Base-by-base conservation (phyloP, 2,329 filamentous ascomycete genomes). In the Talaromyces sp. region DNA sequence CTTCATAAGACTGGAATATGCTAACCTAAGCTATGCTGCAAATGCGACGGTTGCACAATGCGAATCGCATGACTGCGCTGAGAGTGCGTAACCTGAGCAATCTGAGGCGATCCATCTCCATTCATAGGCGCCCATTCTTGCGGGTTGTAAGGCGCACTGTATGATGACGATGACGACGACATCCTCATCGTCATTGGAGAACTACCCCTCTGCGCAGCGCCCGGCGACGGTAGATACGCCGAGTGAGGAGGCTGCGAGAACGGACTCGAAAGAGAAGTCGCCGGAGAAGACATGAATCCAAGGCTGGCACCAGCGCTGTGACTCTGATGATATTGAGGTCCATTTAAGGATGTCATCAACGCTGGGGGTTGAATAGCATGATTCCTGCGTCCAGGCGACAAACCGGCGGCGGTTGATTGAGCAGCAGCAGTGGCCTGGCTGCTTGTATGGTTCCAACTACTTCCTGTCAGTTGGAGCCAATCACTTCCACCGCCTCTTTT, bases 61-160 rank as follows among this genome's bases (percentile, higher is more conserved):
- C 70, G 71, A 66, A 71, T 66, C 64, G 71, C 69, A 64, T 66
- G 70, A 55, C 67, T 71, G 39, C 67, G 61, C 56, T 71, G 73
- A 12, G 68, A 58, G 70, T 73, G 73, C 37, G 68, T 58, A 46
- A 69, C 62, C 58, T 73, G 70, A 35, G 69, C 69, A 44, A 65
- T 58, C 39, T 67, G 68, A 46, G 69, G 63, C 23, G 72, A 67
- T 21, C 62, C 64, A 61, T 69, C 70, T 62, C 69, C 69, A 18
- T 72, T 71, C 48, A 78, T 73, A 21, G 76, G 75, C 0, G 75
- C 78, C 80, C 80, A 82, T 71, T 81, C 77, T 64, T 79, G 78
- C 39, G 80, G 80, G 66, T 82, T 80, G 65, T 82, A 82, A 8
- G 77, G 75, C 25, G 76, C 79, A 68, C 70, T 80, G 65, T 79